Conservation (phyloP, 306 rosid species). For the Prinsepia uniflora region DNA sequence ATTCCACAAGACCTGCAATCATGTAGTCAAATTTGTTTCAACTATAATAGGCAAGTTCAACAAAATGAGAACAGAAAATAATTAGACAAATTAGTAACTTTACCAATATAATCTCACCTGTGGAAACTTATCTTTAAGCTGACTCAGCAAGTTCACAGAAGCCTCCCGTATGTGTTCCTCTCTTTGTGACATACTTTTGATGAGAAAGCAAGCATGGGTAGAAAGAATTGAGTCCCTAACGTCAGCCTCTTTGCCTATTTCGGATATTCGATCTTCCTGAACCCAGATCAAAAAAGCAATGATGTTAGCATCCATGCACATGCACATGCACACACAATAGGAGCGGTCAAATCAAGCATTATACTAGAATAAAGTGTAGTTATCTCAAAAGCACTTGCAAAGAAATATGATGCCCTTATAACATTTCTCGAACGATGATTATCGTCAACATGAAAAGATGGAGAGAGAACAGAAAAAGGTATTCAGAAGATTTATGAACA, state of each 20-base stretch:
- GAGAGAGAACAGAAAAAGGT: neutral
- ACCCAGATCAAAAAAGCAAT: constrained; percentile 37
- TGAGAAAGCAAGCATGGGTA: constrained; percentile 77
- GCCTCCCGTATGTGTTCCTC: constrained; percentile 88
- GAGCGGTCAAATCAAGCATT: neutral
- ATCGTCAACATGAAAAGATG: neutral
- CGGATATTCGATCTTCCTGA: constrained; percentile 89
- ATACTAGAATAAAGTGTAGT: neutral
- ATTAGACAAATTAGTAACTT: constrained; percentile 13
- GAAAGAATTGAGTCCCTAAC: constrained; percentile 70
- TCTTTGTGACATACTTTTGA: constrained; percentile 78
- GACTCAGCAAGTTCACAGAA: constrained; percentile 78
- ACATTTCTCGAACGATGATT: neutral
- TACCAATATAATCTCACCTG: constrained; percentile 46
- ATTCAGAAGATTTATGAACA: constrained; percentile 26
- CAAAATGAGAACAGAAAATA: neutral
- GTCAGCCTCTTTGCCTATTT: constrained; percentile 81
- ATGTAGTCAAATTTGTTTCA: constrained; percentile 27
- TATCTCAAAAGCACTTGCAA: neutral
- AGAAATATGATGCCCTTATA: neutral
- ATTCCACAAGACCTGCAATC: constrained; percentile 89
- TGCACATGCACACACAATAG: neutral
- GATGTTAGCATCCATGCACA: constrained; percentile 1
- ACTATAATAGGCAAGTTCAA: constrained; percentile 22
- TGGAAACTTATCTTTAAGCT: constrained; percentile 86